Conservation (phyloP, 257 asterid species). For the Capsicum chinense region DNA sequence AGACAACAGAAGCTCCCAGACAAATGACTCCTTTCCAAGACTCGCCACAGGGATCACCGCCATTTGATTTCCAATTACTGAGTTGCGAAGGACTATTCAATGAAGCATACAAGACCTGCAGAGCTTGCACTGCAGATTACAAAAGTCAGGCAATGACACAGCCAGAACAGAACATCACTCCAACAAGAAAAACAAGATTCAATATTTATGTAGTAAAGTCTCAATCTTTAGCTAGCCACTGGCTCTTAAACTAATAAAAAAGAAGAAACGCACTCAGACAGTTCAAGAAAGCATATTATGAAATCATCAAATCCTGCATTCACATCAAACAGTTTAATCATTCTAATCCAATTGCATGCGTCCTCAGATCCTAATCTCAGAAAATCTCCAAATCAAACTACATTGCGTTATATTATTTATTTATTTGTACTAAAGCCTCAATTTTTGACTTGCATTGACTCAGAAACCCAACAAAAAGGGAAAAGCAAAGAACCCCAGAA, state of each 20-base stretch:
- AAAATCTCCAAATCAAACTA: background rate
- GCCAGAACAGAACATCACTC: background rate
- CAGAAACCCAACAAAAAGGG: constrained; percentile 18
- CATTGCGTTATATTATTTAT: background rate
- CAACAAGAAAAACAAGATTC: constrained; percentile 21
- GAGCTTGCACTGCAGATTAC: constrained; percentile 75
- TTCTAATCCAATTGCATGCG: background rate
- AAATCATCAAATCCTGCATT: background rate
- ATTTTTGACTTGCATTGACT: constrained; percentile 35
- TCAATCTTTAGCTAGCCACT: background rate
- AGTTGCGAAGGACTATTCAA: constrained; percentile 79
- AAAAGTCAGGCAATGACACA: background rate
- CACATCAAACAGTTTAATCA: background rate
- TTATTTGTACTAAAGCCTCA: background rate
- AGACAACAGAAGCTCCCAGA: constrained; percentile 74
- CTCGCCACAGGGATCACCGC: constrained; percentile 97
- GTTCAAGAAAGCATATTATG: background rate
- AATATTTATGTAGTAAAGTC: background rate
- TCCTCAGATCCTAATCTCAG: background rate
- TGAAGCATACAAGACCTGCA: constrained; percentile 79
- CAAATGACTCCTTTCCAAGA: constrained; percentile 89
- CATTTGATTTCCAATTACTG: constrained; percentile 79
- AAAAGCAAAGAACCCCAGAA: constrained; percentile 21
- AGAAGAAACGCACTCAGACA: background rate
- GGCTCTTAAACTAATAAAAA: constrained; percentile 12